These are phyloP conservation scores for Melaleuca quinquenervia DNA, from an alignment of 345 rosid genomes.

Conservation along the genomic window DNA sequence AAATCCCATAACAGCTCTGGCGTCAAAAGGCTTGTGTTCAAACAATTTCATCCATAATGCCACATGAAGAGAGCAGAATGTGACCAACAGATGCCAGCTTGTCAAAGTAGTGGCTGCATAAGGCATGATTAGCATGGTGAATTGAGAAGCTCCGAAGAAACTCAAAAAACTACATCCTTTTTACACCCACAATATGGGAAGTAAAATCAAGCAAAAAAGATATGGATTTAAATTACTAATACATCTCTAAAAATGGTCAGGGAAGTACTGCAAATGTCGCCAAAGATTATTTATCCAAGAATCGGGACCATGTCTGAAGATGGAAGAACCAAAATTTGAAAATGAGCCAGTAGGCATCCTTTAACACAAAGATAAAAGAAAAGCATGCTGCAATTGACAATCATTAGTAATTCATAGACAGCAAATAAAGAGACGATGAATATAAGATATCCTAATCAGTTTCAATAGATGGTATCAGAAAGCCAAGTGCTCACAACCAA, in stretches of 20 bases:
- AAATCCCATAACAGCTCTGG: conserved; percentile 99
- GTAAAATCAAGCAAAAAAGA: not conserved
- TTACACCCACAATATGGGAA: not conserved
- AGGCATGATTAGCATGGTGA: not conserved
- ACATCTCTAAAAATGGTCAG: not conserved
- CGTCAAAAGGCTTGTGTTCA: conserved; percentile 99
- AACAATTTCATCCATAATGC: conserved; percentile 95
- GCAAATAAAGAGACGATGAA: not conserved
- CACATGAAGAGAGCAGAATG: conserved; percentile 97
- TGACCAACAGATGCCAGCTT: conserved; percentile 99
- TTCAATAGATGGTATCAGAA: not conserved
- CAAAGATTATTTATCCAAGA: not conserved
- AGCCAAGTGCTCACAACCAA: not conserved
- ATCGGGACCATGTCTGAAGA: not conserved
- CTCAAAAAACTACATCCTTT: not conserved
- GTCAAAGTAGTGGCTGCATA: conserved; percentile 94
- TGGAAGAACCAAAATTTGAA: not conserved
- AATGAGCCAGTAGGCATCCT: not conserved
- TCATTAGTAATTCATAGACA: not conserved
- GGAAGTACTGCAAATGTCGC: not conserved
- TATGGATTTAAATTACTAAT: not conserved
- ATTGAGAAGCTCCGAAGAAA: not conserved
- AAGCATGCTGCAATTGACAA: not conserved
- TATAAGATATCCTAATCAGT: not conserved
- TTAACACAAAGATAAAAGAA: not conserved